These are phyloP conservation scores for Cryptosporidium felis DNA, from an alignment of 169 alveolate species.

Conservation along the genomic window DNA sequence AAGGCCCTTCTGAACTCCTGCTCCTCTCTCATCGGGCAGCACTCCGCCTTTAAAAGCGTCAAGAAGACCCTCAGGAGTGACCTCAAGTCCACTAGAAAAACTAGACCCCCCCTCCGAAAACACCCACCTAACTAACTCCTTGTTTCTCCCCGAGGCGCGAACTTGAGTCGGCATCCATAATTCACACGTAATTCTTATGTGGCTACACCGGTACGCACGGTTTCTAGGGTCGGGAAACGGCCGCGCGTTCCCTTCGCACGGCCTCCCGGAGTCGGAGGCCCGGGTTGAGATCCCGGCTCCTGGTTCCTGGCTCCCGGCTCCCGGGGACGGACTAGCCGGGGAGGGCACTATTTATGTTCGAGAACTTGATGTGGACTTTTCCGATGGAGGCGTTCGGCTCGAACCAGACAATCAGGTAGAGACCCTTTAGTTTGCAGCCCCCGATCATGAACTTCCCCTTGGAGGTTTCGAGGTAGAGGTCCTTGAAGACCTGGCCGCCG, in stretches of 20 bases:
- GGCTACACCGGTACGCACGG: no score
- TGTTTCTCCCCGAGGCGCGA: no score
- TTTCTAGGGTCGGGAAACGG: no score
- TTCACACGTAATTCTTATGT: no score
- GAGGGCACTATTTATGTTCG: not conserved
- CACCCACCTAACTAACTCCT: no score
- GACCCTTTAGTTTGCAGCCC: not conserved
- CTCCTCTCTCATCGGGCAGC: slow-evolving; percentile 34
- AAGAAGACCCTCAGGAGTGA: slow-evolving; percentile 5
- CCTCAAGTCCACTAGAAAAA: not conserved
- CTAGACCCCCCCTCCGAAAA: no score
- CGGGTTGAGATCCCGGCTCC: no score
- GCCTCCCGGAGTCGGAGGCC: no score
- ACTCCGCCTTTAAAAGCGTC: slow-evolving; percentile 33
- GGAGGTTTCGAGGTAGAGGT: slow-evolving; percentile 20
- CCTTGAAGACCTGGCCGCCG: not conserved
- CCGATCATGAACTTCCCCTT: slow-evolving; percentile 67
- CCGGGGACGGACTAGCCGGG: no score
- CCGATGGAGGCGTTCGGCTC: slow-evolving; percentile 39
- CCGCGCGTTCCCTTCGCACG: no score
- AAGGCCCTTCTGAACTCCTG: slow-evolving; percentile 25
- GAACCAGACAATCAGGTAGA: slow-evolving; percentile 31
- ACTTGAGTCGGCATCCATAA: no score
- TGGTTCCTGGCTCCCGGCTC: no score
- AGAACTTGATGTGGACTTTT: slow-evolving; percentile 16